Evolutionary conservation across 768 basidiomycete species (phyloP), one percentile per base, ranked within the genome.

Genomic region (Paxillus rubicundulus): DNA sequence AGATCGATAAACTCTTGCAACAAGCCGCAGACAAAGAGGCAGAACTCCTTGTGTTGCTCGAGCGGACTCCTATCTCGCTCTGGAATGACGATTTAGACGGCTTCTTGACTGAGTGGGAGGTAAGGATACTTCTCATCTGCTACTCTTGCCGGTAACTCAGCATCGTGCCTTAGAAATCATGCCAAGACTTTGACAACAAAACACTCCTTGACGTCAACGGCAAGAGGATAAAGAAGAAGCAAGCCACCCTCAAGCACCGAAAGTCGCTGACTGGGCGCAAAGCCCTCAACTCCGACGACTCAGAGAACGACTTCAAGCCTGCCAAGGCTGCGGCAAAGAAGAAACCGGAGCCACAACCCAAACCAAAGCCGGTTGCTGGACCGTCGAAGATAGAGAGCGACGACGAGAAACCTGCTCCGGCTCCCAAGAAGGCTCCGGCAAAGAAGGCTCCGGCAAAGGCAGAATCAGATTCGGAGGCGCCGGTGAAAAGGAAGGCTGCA

Each of bases 11-110:
- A 72, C 78, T 99, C 5, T 76, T 82, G 42, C 77, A 81, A 60
- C 92, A 92, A 75, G 86, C 89, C 1, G 80, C 78, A 36, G 84
- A 84, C 55, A 96, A 96, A 70, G 91, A 96, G 69, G 63, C 67
- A 3, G 94, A 98, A 66, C 76, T 98, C 21, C 74, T 93, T 20
- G 73, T 64, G 4, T 76, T 98, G 34, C 82, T 98, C 18, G 81
- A 87, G 56, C 84, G 86, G 54, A 82, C 83, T 0, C 91, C 93
- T 0, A 84, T 82, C 54, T 82, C 89, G 56, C 74, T 99, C 57
- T 99, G 96, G 96, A 89, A 92, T 61, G 74, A 76, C 9, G 96
- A 99, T 62, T 75, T 99, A 16, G 92, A 97, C 59, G 72, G 67
- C 34, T 95, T 98, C 77, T 67, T 92, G 38, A 77, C 70, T 27